These are phyloP conservation scores for Ophiostoma tasmaniense DNA, from an alignment of 2,329 filamentous ascomycete genomes.

Conservation along the genomic window DNA sequence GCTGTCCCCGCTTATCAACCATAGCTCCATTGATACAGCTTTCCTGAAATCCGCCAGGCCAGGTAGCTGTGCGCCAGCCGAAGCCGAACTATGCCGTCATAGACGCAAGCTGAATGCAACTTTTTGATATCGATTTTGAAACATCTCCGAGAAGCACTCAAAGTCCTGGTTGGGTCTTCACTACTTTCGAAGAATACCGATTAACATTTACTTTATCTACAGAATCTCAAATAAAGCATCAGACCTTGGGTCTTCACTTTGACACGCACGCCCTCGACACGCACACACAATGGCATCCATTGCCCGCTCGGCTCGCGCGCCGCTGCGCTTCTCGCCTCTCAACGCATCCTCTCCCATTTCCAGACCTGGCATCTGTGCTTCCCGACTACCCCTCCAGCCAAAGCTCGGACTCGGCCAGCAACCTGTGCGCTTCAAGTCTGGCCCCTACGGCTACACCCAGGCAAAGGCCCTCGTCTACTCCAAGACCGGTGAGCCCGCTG, in stretches of 20 bases:
- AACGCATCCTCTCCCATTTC: neutral
- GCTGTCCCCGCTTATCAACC: neutral
- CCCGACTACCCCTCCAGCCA: neutral
- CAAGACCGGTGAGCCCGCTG: constrained; percentile 63
- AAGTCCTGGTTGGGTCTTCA: neutral
- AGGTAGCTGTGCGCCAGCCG: neutral
- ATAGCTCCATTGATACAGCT: constrained; percentile 7
- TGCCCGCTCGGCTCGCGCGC: constrained; percentile 13
- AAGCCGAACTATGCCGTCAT: constrained; percentile 17
- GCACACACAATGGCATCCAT: constrained; percentile 14
- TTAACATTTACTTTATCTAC: too few species aligned
- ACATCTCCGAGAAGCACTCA: neutral
- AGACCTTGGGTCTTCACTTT: neutral
- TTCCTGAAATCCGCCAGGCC: neutral
- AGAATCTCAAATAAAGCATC: neutral
- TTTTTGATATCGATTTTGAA: neutral
- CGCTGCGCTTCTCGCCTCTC: constrained; percentile 9
- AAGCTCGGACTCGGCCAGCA: neutral
- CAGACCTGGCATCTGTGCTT: neutral
- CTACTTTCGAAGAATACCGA: neutral
- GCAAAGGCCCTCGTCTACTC: constrained; percentile 73
- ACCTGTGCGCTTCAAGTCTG: constrained; percentile 41
- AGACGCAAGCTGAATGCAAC: neutral
- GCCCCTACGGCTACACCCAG: constrained; percentile 72
- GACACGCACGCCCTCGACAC: neutral